These are phyloP conservation scores for Microsporum canis DNA, from an alignment of 2,329 filamentous ascomycete genomes.

Conservation along the genomic window DNA sequence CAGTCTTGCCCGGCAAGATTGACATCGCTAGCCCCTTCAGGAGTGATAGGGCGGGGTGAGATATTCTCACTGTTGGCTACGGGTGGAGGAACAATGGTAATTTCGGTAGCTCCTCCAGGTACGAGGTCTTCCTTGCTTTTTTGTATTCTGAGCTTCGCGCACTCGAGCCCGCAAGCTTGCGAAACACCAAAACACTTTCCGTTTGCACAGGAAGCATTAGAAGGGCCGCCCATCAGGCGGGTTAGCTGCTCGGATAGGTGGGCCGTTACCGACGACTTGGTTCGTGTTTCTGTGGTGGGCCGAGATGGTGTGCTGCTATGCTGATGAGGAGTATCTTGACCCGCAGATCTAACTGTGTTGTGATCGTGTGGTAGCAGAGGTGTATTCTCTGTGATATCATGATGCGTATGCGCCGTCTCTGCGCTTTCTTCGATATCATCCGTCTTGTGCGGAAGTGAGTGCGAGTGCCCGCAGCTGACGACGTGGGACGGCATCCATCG, in stretches of 20 bases:
- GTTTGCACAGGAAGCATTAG: slow-evolving; percentile 37
- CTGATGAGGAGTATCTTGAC: not conserved
- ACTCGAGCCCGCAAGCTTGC: slow-evolving; percentile 50
- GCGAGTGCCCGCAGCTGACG: slow-evolving; percentile 39
- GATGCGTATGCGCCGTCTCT: slow-evolving; percentile 15
- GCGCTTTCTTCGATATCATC: slow-evolving; percentile 26
- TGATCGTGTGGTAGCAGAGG: slow-evolving; percentile 2
- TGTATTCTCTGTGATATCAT: slow-evolving; percentile 8
- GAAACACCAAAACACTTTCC: slow-evolving; percentile 52
- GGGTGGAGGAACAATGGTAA: slow-evolving; percentile 1
- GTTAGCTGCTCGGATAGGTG: slow-evolving; percentile 10
- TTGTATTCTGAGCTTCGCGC: slow-evolving; percentile 39
- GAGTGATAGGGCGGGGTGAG: not conserved
- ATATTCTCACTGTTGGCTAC: not conserved
- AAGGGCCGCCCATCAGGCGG: slow-evolving; percentile 10
- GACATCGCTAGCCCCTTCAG: not conserved
- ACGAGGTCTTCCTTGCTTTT: slow-evolving; percentile 9
- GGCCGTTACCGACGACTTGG: slow-evolving; percentile 7
- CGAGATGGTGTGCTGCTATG: not conserved
- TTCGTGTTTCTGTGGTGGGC: not conserved
- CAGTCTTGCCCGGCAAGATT: not conserved
- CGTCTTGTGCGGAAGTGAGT: slow-evolving; percentile 24
- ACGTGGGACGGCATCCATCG: slow-evolving; percentile 40
- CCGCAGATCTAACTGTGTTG: not conserved
- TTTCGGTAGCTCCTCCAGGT: not conserved